These are phyloP conservation scores for Solanum hybrid DNA, from an alignment of 305 asterid genomes.

Conservation along the genomic window DNA sequence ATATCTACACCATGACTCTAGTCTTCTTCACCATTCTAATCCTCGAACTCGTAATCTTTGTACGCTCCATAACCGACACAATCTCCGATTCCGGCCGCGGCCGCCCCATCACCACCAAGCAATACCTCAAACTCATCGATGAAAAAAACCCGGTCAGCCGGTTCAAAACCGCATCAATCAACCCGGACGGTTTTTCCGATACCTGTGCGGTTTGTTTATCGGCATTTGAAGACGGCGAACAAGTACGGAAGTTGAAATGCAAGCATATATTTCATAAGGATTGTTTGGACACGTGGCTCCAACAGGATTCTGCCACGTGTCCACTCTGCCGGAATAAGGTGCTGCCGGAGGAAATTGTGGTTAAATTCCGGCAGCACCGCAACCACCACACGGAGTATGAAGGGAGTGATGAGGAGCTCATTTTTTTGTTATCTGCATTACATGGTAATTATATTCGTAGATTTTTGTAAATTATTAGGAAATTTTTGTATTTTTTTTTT, in stretches of 20 bases:
- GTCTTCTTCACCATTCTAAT: constrained; percentile 42
- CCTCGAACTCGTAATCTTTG: constrained; percentile 36
- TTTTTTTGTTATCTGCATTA: constrained; percentile 32
- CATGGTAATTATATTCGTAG: constrained; percentile 37
- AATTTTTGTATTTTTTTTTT: not conserved
- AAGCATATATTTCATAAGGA: constrained; percentile 47
- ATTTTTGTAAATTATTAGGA: constrained; percentile 18
- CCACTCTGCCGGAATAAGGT: constrained; percentile 56
- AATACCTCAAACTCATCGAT: constrained; percentile 44
- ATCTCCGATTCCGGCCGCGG: constrained; percentile 10
- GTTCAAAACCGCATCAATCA: not conserved
- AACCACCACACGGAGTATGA: constrained; percentile 12
- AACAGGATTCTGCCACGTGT: constrained; percentile 42
- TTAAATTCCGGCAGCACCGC: constrained; percentile 36
- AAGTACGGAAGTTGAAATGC: constrained; percentile 49
- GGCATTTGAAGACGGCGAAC: constrained; percentile 44
- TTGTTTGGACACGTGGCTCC: constrained; percentile 69
- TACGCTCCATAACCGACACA: constrained; percentile 25
- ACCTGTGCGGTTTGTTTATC: constrained; percentile 48
- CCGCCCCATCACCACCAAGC: constrained; percentile 30
- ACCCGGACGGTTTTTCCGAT: not conserved
- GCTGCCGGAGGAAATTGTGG: constrained; percentile 41
- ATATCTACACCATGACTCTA: constrained; percentile 30
- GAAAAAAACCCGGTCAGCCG: constrained; percentile 30
- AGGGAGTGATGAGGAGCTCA: constrained; percentile 44